Evolutionary conservation across 2,329 filamentous ascomycete species (phyloP), one percentile per base, ranked within the genome.

Genomic region (Penicillium sp.): DNA sequence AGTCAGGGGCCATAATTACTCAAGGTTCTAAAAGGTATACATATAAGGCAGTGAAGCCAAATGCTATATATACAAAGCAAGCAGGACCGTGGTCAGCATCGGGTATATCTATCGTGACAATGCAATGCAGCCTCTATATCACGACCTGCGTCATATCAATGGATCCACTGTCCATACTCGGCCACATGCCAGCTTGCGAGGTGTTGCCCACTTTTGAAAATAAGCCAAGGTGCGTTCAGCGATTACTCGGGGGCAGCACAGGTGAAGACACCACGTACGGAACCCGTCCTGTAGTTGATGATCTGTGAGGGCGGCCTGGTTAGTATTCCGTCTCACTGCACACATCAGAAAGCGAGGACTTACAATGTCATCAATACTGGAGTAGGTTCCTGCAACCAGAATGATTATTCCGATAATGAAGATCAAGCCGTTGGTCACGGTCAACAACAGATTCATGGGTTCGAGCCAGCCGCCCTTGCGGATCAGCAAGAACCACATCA

Each of bases 301-400:
- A 91, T 81, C 62, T 64, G 42, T 24, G 44, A 38, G 9, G 9
- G 8, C 9, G 35, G 9, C 5, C 2, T 9, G 16, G 11, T 38
- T 20, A 38, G 18, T 13, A 18, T 20, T 20, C 16, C 4, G 18
- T n/a, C 8, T 38, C 35, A 9, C 16, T 13, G 5, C 35, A 38
- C 35, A 11, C 10, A 16, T 11, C 35, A 20, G 10, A 4, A 20
- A 25, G 5, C 4, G 16, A 51, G 46, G 52, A 63, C 69, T 68
- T 56, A 72, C 69, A 55, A 63, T 61, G 46, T 63, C 60, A 30
- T 60, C 58, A 18, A 63, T 44, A 62, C 82, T 86, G 25, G 82
- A 85, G 65, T 95, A 95, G 1, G 90, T 95, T 33, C 90, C 90
- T 0, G 78, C 88, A 0, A 79, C 84, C 46, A 95, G 72, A 72